phyloP scores from a whole-genome alignment of 2,329 filamentous ascomycete species.

The Penicillium sp. region DNA sequence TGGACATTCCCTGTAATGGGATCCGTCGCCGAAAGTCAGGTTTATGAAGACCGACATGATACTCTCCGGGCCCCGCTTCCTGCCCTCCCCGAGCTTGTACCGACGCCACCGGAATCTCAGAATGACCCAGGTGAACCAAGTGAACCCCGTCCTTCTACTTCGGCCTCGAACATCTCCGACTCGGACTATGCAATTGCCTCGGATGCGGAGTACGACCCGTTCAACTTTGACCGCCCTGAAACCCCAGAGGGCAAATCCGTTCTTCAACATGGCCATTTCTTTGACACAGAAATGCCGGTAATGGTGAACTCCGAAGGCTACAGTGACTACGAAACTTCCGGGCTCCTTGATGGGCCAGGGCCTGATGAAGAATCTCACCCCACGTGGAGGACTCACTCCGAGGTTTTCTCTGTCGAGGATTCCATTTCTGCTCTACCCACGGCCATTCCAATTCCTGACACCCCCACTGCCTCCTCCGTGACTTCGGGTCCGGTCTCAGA shows the following conservation, averaged over 20 bases:
- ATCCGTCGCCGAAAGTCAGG: constrained; percentile 14
- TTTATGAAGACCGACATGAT: constrained; percentile 28
- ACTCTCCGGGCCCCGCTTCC: constrained; percentile 36
- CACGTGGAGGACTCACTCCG: constrained; percentile 21
- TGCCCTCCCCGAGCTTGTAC: constrained; percentile 19
- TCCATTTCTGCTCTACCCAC: constrained; percentile 28
- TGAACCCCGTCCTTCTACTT: constrained; percentile 42
- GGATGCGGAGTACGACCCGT: constrained; percentile 45
- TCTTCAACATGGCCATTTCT: constrained; percentile 39
- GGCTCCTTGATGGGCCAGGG: constrained; percentile 55
- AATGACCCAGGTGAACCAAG: constrained; percentile 29
- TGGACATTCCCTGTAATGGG: constrained; percentile 57
- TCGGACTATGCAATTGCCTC: constrained; percentile 37
- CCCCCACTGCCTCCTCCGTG: constrained; percentile 12
- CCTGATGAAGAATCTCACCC: constrained; percentile 54
- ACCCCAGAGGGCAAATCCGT: constrained; percentile 25
- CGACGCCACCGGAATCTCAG: constrained; percentile 8
- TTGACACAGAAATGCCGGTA: constrained; percentile 44
- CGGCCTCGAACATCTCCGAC: constrained; percentile 39
- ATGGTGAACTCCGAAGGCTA: constrained; percentile 49
- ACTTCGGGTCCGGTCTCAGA: constrained; percentile 16
- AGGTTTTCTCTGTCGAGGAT: constrained; percentile 12
- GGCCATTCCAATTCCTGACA: constrained; percentile 25
- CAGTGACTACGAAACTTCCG: constrained; percentile 55
- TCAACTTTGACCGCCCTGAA: constrained; percentile 42